Evolutionary conservation across 2,329 filamentous ascomycete genomes (phyloP), one percentile per base, ranked within the genome.

Genomic region (Coniochaeta pulveracea): DNA sequence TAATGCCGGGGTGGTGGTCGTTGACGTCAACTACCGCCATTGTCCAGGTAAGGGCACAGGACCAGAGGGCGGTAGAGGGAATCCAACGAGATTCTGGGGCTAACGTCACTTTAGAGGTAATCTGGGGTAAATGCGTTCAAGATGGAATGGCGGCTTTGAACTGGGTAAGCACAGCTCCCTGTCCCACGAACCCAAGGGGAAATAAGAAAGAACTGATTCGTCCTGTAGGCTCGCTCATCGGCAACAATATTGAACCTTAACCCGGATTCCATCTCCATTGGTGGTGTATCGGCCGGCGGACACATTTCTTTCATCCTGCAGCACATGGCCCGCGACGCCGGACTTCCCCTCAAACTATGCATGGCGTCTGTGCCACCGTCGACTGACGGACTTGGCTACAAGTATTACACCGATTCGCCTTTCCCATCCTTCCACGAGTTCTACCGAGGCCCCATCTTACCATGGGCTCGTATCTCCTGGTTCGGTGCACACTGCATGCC

Each of bases 21-120:
- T 60, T 4, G 57, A 60, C 28, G 56, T 60, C 17, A 51, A 56
- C 33, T 61, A 61, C 38, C 54, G 57, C 2, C 55, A 54, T 24
- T 60, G 56, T 28, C 55, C 56, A 3, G 54, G 55, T 57, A 36
- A 35, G 45, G 23, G 12, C 10, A 5, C 16, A 7, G n/a, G n/a
- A n/a, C n/a, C n/a, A n/a, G n/a, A n/a, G n/a, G n/a, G n/a, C n/a
- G n/a, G n/a, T n/a, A n/a, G n/a, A n/a, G n/a, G n/a, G n/a, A n/a
- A n/a, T n/a, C n/a, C n/a, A n/a, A n/a, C n/a, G n/a, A n/a, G n/a
- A n/a, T n/a, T n/a, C n/a, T 6, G 12, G 3, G 15, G 4, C 28
- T 31, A 16, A 31, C 28, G 15, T n/a, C 4, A 6, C 2, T 21
- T 10, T 7, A 51, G 55, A 59, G 37, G 46, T 43, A 1, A n/a